These are phyloP conservation scores for Diplodia corticola DNA, from an alignment of 2,329 filamentous ascomycete genomes.

Conservation along the genomic window DNA sequence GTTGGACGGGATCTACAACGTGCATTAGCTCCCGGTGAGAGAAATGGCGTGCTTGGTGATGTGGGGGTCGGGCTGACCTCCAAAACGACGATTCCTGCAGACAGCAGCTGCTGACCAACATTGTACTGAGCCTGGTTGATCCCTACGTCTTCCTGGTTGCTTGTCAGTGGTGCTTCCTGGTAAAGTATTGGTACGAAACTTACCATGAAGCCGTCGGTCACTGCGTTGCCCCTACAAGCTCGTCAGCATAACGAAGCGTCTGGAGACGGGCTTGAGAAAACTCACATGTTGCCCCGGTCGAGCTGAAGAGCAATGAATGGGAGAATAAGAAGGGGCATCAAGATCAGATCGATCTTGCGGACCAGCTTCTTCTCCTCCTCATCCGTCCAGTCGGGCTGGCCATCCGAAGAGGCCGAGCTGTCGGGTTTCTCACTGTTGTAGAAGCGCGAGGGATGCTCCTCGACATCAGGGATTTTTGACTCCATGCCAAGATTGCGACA, in stretches of 20 bases:
- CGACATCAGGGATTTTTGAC: conserved; percentile 3
- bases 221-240: conserved; percentile 25
- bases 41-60: background rate
- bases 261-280: no score
- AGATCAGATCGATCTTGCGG: conserved; percentile 34
- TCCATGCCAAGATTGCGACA: conserved; percentile 11
- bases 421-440: background rate
- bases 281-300: conserved; percentile 33
- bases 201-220: conserved; percentile 34
- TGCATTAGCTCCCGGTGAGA: conserved; percentile 11
- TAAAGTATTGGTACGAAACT: background rate
- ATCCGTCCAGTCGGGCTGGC: conserved; percentile 26
- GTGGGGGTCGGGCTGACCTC: conserved; percentile 25
- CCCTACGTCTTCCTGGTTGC: conserved; percentile 29
- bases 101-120: conserved; percentile 37
- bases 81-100: conserved; percentile 36
- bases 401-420: conserved; percentile 1
- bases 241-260: background rate
- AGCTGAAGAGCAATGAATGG: conserved; percentile 38
- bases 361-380: conserved; percentile 34
- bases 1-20: conserved; percentile 5
- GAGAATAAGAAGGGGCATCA: conserved; percentile 36
- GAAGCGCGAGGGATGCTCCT: background rate
- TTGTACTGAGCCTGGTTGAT: conserved; percentile 38
- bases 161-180: background rate